phyloP scores from a whole-genome alignment of 176 grass and related monocot species.

The Triticum urartu region DNA sequence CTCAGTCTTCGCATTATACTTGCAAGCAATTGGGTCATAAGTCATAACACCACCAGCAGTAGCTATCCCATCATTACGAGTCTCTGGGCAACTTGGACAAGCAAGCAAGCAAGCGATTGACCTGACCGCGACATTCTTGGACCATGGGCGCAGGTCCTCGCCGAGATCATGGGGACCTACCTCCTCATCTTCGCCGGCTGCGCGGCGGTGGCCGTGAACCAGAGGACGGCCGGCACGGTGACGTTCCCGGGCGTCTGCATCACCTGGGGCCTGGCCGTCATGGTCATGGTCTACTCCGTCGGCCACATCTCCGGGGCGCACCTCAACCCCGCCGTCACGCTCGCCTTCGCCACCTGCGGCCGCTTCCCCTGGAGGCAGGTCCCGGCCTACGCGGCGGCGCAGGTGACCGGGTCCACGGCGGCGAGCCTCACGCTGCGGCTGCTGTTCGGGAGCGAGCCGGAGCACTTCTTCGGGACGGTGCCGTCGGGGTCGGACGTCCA shows the following conservation, averaged over 20 bases:
- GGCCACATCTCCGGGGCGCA: slow-evolving; percentile 97
- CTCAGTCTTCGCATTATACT: too few relatives aligned
- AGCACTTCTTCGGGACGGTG: slow-evolving; percentile 71
- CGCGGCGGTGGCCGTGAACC: slow-evolving; percentile 71
- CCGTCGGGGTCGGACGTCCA: slow-evolving; percentile 61
- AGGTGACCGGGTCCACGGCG: slow-evolving; percentile 48
- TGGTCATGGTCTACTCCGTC: slow-evolving; percentile 91
- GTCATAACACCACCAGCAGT: neutral
- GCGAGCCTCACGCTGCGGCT: slow-evolving; percentile 64
- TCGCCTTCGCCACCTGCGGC: slow-evolving; percentile 81
- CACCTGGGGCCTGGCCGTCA: slow-evolving; percentile 85
- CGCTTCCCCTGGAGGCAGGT: slow-evolving; percentile 93
- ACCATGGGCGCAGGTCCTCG: slow-evolving; percentile 48
- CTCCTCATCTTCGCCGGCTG: slow-evolving; percentile 89
- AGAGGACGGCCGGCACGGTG: slow-evolving; percentile 55
- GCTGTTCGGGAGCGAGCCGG: slow-evolving; percentile 46
- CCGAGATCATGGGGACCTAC: slow-evolving; percentile 80
- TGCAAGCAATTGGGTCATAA: too few relatives aligned
- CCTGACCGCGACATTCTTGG: slow-evolving; percentile 26
- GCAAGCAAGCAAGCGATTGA: neutral
- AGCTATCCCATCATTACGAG: neutral
- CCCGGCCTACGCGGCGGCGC: slow-evolving; percentile 67
- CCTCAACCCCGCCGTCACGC: slow-evolving; percentile 83
- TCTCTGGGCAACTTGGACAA: slow-evolving; percentile 8
- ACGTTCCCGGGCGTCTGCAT: slow-evolving; percentile 88